These are phyloP conservation scores for Podaxis mareebaensis DNA, from an alignment of 768 basidiomycete species.

Conservation along the genomic window DNA sequence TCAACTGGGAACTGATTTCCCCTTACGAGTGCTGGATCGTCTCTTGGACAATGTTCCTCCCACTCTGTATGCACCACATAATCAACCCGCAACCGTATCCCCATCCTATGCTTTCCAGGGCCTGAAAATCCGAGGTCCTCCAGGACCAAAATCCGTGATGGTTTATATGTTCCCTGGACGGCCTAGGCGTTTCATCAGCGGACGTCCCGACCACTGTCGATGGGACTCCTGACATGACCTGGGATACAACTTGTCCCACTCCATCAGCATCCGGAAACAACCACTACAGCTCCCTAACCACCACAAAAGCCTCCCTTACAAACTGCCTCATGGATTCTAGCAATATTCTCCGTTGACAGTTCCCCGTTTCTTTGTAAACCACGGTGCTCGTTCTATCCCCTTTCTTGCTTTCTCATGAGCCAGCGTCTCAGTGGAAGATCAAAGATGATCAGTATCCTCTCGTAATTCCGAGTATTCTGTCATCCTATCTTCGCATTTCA, in stretches of 20 bases:
- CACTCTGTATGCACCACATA: not conserved
- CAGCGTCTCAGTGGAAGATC: not conserved
- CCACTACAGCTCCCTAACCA: not conserved
- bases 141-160: too few relatives aligned
- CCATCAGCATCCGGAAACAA: slow-evolving; percentile 7
- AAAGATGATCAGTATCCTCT: too few relatives aligned
- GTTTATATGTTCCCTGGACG: not conserved
- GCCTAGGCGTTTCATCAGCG: not conserved
- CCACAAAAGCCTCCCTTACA: not conserved
- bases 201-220: not conserved
- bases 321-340: not conserved
- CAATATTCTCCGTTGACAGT: not conserved
- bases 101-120: not conserved
- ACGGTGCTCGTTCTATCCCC: not conserved
- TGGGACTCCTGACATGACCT: not conserved
- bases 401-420: not conserved
- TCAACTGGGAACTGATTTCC: not conserved
- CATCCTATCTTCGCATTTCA: not conserved
- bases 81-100: not conserved
- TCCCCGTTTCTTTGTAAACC: not conserved
- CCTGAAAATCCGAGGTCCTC: too few relatives aligned
- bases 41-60: not conserved
- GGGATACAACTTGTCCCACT: not conserved
- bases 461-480: not conserved
- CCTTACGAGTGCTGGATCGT: not conserved